Base-by-base conservation (phyloP, 495 filamentous ascomycete species). In the Xylaria acuta region DNA sequence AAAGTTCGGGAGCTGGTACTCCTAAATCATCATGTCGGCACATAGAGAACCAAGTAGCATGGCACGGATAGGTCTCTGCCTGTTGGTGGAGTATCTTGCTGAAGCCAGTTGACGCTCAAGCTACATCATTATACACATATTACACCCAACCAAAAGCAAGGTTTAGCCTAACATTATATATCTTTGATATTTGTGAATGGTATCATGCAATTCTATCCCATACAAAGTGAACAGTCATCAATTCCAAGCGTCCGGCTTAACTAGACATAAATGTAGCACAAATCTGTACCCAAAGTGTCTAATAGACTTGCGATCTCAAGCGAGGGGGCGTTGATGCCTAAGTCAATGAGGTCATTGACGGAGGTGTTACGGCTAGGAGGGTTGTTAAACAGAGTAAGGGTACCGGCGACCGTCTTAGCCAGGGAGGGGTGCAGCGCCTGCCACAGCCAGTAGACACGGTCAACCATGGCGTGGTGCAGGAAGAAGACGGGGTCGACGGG, bases 361-460 rank as follows among this genome's bases (percentile, higher is more conserved):
- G 74, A 79, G 11, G 78, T 79, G 69, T 85, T 77, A 7, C 76
- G 71, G 54, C 77, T 81, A 0, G 84, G 82, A 5, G 80, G 77
- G 4, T 73, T 41, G 75, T 92, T 90, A 74, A 85, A 77, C 73
- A 91, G 84, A 1, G 90, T 91, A 20, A 82, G 82, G 34, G 86
- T 91, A 0, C 88, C 89, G 30, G 79, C 81, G 71, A 88, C 82
- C 32, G 79, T 82, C 72, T 83, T 78, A 65, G 74, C 76, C 65
- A 74, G 63, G 27, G 82, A 77, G 73, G 56, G 67, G 27, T 92
- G 86, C 65, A 87, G 75, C 62, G 84, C 87, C 81, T 93, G 91
- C 92, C 92, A 93, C 34, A 90, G 89, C 87, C 89, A 91, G 83
- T 86, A 93, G 5, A 89, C 64, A 20, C 89, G 88, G 77, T 93